Evolutionary conservation across 2,329 filamentous ascomycete species (phyloP), one percentile per base, ranked within the genome.

Genomic region (Mariannaea sp.): DNA sequence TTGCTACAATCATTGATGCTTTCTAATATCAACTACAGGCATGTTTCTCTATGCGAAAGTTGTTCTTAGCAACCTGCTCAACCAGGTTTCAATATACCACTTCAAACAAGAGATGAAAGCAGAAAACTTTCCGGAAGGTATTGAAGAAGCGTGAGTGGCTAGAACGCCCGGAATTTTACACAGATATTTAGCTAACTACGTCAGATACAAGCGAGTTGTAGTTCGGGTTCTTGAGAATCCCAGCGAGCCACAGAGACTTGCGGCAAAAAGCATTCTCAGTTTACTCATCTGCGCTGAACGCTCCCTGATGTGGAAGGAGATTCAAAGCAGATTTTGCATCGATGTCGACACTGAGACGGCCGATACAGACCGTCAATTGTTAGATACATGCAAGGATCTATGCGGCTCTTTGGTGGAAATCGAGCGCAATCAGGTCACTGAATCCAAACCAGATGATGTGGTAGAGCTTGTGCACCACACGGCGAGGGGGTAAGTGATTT

Each of bases 11-110:
- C n/a, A 30, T 16, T 1, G 9, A 32, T 5, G 9, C 8, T 9
- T 9, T 5, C 29, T 9, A 44, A 29, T 29, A 16, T 7, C 30
- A 42, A 17, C 10, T 3, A 5, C 24, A 59, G 57, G 57, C 9
- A 59, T 59, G 57, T 59, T 57, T 32, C 36, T 59, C 3, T 59
- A 59, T 14, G 41, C 54, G 2, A 44, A 44, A 5, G 49, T 59
- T 2, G 57, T 59, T 13, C n/a, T 59, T 17, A 27, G 20, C 6
- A 59, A 57, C 14, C 24, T 59, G 3, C 16, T 57, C 1, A 17
- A 12, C 1, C 51, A 57, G 26, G 40, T 27, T 3, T 27, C 33
- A 3, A 13, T 52, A 3, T 29, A 22, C 2, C 14, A 42, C 5
- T 30, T 59, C 16, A 49, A 50, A 13, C 29, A 38, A 13, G 57